Percentiles rank a stretch among this genome's conserved stretches.
These are phyloP conservation scores for Polychaeton citri DNA, from an alignment of 2,329 filamentous ascomycete species.

Conservation along the genomic window DNA sequence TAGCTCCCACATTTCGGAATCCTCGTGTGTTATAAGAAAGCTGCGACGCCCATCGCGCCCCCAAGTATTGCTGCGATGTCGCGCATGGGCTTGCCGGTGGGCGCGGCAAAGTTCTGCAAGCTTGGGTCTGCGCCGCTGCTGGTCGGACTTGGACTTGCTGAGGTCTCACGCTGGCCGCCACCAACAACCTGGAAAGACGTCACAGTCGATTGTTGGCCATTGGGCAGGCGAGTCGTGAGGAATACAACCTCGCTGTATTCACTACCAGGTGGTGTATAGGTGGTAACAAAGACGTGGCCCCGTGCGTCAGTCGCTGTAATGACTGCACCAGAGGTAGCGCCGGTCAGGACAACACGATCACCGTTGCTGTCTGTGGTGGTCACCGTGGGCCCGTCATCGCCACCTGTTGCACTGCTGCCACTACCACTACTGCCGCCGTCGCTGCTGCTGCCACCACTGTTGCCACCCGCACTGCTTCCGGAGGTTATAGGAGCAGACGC, in stretches of 20 bases:
- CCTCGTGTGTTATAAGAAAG: slow-evolving; percentile 23
- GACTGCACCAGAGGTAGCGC: slow-evolving; percentile 23
- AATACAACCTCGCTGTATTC: slow-evolving; percentile 26
- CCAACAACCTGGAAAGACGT: slow-evolving; percentile 33
- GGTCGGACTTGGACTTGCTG: slow-evolving; percentile 4
- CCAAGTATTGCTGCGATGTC: slow-evolving; percentile 20
- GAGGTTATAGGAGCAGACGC: slow-evolving; percentile 25
- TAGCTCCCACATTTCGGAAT: slow-evolving; percentile 1
- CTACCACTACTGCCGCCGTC: slow-evolving; percentile 1
- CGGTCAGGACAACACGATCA: slow-evolving; percentile 22
- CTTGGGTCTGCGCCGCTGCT: slow-evolving; percentile 13
- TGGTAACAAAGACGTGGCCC: slow-evolving; percentile 31
- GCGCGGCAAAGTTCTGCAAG: slow-evolving; percentile 25
- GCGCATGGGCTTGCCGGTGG: slow-evolving; percentile 12
- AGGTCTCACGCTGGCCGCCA: slow-evolving; percentile 7
- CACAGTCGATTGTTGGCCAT: slow-evolving; percentile 25
- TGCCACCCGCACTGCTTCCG: background rate
- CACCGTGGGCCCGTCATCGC: slow-evolving; percentile 4
- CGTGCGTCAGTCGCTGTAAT: slow-evolving; percentile 29
- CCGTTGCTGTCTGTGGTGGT: slow-evolving; percentile 28
- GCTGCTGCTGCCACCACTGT: background rate
- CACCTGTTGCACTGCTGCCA: background rate
- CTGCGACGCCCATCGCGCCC: slow-evolving; percentile 20
- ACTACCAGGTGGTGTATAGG: slow-evolving; percentile 30
- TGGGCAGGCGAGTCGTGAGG: slow-evolving; percentile 19